Evolutionary conservation across 1,284 basidiomycete species (phyloP), one percentile per base, ranked within the genome.

Genomic region (Ceratobasidium theobromae): DNA sequence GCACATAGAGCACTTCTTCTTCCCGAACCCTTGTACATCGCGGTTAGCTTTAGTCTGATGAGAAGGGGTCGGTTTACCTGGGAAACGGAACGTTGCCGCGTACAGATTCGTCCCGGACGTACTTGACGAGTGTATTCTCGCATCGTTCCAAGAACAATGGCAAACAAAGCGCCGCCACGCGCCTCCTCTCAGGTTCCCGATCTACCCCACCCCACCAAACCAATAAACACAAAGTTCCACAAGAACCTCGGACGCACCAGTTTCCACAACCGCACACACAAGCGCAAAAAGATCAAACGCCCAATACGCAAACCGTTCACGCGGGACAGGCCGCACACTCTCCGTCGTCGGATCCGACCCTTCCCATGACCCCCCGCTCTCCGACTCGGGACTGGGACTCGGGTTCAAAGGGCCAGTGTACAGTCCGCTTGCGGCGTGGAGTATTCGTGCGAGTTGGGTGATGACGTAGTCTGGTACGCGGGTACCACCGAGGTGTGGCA

Each of bases 261-360:
- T 89, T 86, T 76, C 80, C 80, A 79, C 77, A 70, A 85, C 79
- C 0, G 87, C 87, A 72, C 89, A 93, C 25, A 91, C 81, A 69
- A 89, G 75, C 75, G 97, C 94, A 16, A 98, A 76, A 25, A 96
- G 77, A 72, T 97, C 93, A 69, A 98, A 89, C 71, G 91, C 94
- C 94, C 95, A 98, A 77, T 94, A 97, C 6, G 90, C 88, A 73
- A 95, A 93, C 8, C 89, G 80, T 75, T 98, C 95, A 52, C 91
- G 81, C 0, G 88, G 85, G 41, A 88, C 77, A 25, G 85, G 76
- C 12, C 77, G 74, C 0, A 82, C 82, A 27, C 77, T 77, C 49
- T 83, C 81, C 0, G 89, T 91, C 30, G 82, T 88, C 1, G 91
- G 89, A 28, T 80, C 70, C 14, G 78, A 76, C 46, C 79, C 71